These are phyloP conservation scores for Cryptosporidium sp. DNA, from an alignment of 169 alveolate genomes.

Conservation along the genomic window DNA sequence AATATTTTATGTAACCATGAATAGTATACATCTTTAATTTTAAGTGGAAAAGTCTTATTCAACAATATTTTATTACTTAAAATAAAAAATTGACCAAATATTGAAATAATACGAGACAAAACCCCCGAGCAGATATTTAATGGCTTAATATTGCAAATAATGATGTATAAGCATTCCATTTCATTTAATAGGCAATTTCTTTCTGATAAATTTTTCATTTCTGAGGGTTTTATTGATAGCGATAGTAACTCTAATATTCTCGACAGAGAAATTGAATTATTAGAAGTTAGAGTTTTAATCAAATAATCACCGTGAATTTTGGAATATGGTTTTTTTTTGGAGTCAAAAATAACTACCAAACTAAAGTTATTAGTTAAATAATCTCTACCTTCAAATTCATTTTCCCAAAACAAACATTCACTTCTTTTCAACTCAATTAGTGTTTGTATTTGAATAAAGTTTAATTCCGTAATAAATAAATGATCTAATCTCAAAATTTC, in stretches of 20 bases:
- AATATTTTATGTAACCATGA: constrained; percentile 20
- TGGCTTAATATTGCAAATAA: constrained; percentile 12
- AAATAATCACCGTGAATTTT: neutral
- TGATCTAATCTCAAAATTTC: neutral
- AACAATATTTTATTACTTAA: constrained; percentile 22
- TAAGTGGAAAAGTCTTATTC: neutral
- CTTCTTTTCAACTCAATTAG: constrained; percentile 23
- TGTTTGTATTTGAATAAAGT: neutral
- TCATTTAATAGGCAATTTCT: neutral
- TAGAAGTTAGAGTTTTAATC: neutral
- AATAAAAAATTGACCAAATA: constrained; percentile 5
- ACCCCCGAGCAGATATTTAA: neutral
- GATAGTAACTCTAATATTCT: neutral
- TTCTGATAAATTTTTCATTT: neutral
- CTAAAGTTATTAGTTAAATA: neutral
- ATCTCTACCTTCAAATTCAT: neutral
- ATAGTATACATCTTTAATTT: neutral
- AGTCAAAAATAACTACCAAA: neutral
- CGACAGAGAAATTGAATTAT: neutral
- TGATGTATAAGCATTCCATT: constrained; percentile 16
- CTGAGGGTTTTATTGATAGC: neutral
- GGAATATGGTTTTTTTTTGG: neutral
- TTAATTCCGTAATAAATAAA: neutral
- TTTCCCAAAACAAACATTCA: constrained; percentile 7
- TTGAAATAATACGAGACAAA: neutral